Evolutionary conservation across 2,329 filamentous ascomycete species (phyloP), one percentile per base, ranked within the genome.

Genomic region (Colletotrichum coccodes): DNA sequence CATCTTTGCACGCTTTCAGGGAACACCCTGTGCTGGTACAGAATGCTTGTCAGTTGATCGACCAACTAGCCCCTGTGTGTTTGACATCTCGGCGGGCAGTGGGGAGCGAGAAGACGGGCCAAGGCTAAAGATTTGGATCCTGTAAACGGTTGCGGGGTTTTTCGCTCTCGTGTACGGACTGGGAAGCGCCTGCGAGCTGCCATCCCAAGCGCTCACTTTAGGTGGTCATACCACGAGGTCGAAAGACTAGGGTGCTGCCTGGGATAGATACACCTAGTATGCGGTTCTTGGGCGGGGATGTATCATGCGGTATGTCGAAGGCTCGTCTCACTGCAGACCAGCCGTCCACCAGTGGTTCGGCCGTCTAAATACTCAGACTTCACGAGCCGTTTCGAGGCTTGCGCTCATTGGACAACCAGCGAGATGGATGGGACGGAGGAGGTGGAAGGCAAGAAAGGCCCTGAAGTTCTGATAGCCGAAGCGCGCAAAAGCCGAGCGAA

Each of bases 31-130:
- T 50, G 47, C 54, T 50, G 38, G 60, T 23, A 38, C 11, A 30
- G 47, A 30, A 47, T 54, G 56, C 56, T 21, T 57, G 64, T 64
- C 44, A 57, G 28, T 58, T 52, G 60, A 68, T 64, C 60, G 64
- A 64, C 64, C 8, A 14, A 28, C 46, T 46, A 44, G 38, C 52
- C 60, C 64, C 64, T 68, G 32, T 14, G 60, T 53, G 64, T 68
- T 64, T 68, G 52, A 68, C 38, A 58, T 38, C 26, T 52, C 40
- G 49, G 18, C 56, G 47, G 49, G 46, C 21, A 32, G 32, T 42
- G 32, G 42, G 12, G 52, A 58, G 26, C 23, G 40, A 57, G 30
- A 44, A 30, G 56, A 32, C 16, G 46, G 49, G 38, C 30, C 30
- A 47, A 23, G 32, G 38, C 32, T 23, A 49, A 49, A 32, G 28